Percentiles rank a stretch among this genome's conserved stretches.
Evolutionary conservation across 2,329 filamentous ascomycete species (phyloP).

Genomic region (Chrysosporium keratinophilum): DNA sequence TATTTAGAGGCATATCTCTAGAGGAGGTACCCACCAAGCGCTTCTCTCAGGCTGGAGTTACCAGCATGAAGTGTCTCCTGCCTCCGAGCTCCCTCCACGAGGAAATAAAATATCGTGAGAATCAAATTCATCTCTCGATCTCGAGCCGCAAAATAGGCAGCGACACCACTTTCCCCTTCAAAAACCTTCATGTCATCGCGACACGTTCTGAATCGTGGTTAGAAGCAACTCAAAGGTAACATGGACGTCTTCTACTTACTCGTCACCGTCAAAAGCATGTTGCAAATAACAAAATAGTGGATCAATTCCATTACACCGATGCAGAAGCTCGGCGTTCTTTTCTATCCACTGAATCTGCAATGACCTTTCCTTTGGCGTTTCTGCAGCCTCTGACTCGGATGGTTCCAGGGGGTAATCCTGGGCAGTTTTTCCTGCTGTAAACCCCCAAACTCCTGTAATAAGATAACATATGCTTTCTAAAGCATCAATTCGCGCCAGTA

Average conservation of each 20-base stretch:
- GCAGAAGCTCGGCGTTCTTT: conserved; percentile 31
- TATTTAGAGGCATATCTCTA: conserved; percentile 17
- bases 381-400: conserved; percentile 30
- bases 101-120: conserved; percentile 35
- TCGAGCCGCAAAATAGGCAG: conserved; percentile 28
- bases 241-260: conserved; percentile 11
- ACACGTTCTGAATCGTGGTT: not conserved
- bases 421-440: conserved; percentile 47
- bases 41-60: conserved; percentile 12
- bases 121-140: conserved; percentile 35
- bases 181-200: conserved; percentile 16
- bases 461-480: conserved; percentile 43
- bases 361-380: conserved; percentile 38
- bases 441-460: conserved; percentile 59
- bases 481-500: conserved; percentile 35
- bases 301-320: conserved; percentile 28
- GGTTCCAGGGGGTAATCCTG: conserved; percentile 26
- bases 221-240: not conserved
- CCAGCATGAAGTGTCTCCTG: conserved; percentile 21
- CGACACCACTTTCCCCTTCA: conserved; percentile 26
- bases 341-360: conserved; percentile 41
- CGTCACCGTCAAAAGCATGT: conserved; percentile 31
- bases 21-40: conserved; percentile 15
- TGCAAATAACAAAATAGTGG: conserved; percentile 31
- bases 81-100: conserved; percentile 34